Evolutionary conservation across 805 yeast species (phyloP).

Genomic region (Saccharomycopsis malanga): DNA sequence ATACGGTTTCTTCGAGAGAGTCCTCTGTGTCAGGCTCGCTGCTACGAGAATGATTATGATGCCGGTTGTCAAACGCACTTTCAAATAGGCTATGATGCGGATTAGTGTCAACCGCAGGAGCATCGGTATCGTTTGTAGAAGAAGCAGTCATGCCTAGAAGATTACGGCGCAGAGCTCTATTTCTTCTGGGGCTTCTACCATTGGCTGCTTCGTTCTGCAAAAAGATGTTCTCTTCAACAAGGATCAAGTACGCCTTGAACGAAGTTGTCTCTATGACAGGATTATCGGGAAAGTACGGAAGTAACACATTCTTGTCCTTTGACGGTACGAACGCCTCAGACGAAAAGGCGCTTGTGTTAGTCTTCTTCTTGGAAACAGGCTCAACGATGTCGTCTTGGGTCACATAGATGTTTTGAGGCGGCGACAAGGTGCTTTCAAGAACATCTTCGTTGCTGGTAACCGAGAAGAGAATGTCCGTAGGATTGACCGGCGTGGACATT

Average conservation of each 20-base stretch:
- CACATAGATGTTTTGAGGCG: constrained; percentile 17
- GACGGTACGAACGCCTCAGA: constrained; percentile 10
- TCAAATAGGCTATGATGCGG: constrained; percentile 2
- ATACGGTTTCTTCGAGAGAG: neutral
- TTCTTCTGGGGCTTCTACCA: constrained; percentile 3
- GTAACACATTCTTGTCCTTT: constrained; percentile 10
- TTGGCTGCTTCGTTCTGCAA: constrained; percentile 17
- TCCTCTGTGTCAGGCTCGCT: neutral
- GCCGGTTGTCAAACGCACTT: neutral
- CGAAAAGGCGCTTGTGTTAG: neutral
- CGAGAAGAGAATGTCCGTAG: constrained; percentile 12
- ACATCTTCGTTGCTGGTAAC: neutral
- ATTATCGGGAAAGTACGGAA: constrained; percentile 17
- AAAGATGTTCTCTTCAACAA: constrained; percentile 21
- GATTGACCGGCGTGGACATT: constrained; percentile 12
- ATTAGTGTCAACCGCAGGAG: constrained; percentile 7
- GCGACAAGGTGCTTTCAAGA: neutral
- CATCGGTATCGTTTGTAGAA: neutral
- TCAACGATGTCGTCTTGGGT: constrained; percentile 8
- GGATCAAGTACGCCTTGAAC: constrained; percentile 19
- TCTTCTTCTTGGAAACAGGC: neutral
- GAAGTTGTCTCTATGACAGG: constrained; percentile 19
- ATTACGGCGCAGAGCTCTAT: constrained; percentile 15
- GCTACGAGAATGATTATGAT: neutral
- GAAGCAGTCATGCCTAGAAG: neutral